Percentiles rank a stretch among this genome's conserved stretches.
phyloP scores from a whole-genome alignment of 768 basidiomycete genomes.

The Mycena galericulata region DNA sequence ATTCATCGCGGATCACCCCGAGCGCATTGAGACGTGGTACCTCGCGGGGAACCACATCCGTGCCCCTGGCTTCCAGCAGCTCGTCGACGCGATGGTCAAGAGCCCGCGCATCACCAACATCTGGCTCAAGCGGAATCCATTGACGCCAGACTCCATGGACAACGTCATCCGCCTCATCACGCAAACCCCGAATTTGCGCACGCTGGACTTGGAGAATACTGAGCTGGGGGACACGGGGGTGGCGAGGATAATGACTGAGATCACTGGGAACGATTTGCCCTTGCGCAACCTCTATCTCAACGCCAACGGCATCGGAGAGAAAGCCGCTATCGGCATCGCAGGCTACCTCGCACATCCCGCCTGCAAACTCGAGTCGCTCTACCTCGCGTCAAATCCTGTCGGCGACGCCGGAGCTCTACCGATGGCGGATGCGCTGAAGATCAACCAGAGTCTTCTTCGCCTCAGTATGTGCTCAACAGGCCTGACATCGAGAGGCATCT shows the following conservation, averaged over 20 bases:
- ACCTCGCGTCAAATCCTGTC: conserved; percentile 26
- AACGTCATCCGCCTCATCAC: conserved; percentile 32
- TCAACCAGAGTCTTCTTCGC: conserved; percentile 27
- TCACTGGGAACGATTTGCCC: conserved; percentile 20
- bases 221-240: conserved; percentile 32
- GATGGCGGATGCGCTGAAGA: conserved; percentile 18
- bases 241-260: conserved; percentile 14
- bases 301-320: conserved; percentile 29
- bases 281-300: conserved; percentile 33
- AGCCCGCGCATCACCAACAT: conserved; percentile 27
- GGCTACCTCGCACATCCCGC: conserved; percentile 22
- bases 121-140: conserved; percentile 37
- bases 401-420: conserved; percentile 32
- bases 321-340: conserved; percentile 25
- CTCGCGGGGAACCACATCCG: conserved; percentile 32
- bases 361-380: conserved; percentile 31
- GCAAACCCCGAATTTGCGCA: conserved; percentile 26
- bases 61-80: conserved; percentile 19
- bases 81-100: conserved; percentile 34
- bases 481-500: conserved; percentile 17
- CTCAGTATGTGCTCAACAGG: conserved; percentile 26
- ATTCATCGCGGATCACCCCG: conserved; percentile 29
- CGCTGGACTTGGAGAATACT: conserved; percentile 33
- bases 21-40: conserved; percentile 36
- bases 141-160: conserved; percentile 22